Percentiles rank a stretch among this genome's conserved stretches.
Conservation (phyloP, 192 early-diverging fungal species). For the Backusella macrospora region DNA sequence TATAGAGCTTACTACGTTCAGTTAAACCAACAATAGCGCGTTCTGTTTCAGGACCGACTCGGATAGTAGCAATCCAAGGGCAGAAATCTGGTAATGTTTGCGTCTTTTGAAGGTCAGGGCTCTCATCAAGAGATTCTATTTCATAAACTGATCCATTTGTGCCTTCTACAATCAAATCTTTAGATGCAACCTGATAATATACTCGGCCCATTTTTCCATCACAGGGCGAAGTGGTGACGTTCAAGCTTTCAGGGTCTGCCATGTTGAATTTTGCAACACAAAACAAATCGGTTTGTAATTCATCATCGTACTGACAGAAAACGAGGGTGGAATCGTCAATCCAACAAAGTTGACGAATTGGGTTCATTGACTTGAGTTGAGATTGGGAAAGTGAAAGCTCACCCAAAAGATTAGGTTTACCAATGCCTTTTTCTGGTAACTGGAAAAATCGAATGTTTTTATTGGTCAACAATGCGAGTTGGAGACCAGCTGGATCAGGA, state of each 20-base stretch:
- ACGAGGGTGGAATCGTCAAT: slow-evolving; percentile 53
- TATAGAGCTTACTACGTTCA: slow-evolving; percentile 83
- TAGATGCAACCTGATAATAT: slow-evolving; percentile 30
- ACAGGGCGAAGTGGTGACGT: slow-evolving; percentile 28
- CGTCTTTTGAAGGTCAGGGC: slow-evolving; percentile 29
- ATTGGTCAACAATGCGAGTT: slow-evolving; percentile 74
- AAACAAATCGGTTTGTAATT: slow-evolving; percentile 41
- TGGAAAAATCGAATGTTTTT: slow-evolving; percentile 23
- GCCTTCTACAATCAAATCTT: slow-evolving; percentile 47
- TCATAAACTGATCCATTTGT: slow-evolving; percentile 46
- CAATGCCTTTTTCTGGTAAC: slow-evolving; percentile 31
- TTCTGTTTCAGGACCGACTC: slow-evolving; percentile 18
- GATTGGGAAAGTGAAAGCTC: slow-evolving; percentile 3
- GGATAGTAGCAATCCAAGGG: slow-evolving; percentile 55
- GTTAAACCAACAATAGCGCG: slow-evolving; percentile 72
- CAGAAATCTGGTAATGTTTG: slow-evolving; percentile 47
- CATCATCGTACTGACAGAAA: slow-evolving; percentile 54
- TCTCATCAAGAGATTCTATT: slow-evolving; percentile 21
- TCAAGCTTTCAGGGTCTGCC: slow-evolving; percentile 32
- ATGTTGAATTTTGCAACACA: slow-evolving; percentile 45
- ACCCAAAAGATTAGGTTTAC: not conserved
- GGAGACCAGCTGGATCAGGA: slow-evolving; percentile 61
- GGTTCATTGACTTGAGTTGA: not conserved
- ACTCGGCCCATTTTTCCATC: slow-evolving; percentile 42
- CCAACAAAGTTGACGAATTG: slow-evolving; percentile 72